phyloP scores from a whole-genome alignment of 2,329 filamentous ascomycete genomes.

The Trichoderma sp. region DNA sequence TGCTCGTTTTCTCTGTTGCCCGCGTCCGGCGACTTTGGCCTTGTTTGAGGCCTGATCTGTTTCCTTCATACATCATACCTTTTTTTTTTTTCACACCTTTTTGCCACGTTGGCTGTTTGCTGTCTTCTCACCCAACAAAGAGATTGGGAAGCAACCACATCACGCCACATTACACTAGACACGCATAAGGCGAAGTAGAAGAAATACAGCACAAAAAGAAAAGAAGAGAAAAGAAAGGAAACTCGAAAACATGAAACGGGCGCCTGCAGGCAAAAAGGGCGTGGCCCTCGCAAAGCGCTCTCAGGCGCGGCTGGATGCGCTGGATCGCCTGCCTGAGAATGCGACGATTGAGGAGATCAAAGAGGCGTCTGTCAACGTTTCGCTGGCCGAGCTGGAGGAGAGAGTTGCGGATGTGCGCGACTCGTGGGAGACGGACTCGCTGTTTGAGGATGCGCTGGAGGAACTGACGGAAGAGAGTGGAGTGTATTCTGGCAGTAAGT shows the following conservation, averaged over 20 bases:
- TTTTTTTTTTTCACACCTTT: background rate
- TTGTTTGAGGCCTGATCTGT: background rate
- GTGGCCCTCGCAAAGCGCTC: constrained; percentile 40
- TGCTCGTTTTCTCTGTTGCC: background rate
- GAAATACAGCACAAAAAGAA: background rate
- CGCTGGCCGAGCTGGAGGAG: constrained; percentile 54
- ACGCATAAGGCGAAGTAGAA: background rate
- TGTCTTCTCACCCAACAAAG: background rate
- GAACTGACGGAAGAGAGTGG: constrained; percentile 59
- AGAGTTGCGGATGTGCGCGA: constrained; percentile 56
- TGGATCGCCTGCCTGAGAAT: constrained; percentile 42
- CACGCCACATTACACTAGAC: background rate
- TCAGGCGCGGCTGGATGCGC: constrained; percentile 43
- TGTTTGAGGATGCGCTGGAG: constrained; percentile 66
- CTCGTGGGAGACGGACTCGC: constrained; percentile 66
- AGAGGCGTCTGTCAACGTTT: constrained; percentile 43
- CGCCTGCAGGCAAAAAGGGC: constrained; percentile 35
- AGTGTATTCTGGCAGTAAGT: constrained; percentile 51
- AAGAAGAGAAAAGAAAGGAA: background rate
- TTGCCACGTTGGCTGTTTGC: background rate
- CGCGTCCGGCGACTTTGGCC: background rate
- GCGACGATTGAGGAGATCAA: constrained; percentile 45
- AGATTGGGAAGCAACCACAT: background rate
- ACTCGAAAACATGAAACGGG: constrained; percentile 28
- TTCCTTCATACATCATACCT: background rate